Percentiles rank a stretch among this genome's conserved stretches.
Evolutionary conservation across 345 rosid genomes (phyloP).

Genomic region (Melaleuca alternifolia): DNA sequence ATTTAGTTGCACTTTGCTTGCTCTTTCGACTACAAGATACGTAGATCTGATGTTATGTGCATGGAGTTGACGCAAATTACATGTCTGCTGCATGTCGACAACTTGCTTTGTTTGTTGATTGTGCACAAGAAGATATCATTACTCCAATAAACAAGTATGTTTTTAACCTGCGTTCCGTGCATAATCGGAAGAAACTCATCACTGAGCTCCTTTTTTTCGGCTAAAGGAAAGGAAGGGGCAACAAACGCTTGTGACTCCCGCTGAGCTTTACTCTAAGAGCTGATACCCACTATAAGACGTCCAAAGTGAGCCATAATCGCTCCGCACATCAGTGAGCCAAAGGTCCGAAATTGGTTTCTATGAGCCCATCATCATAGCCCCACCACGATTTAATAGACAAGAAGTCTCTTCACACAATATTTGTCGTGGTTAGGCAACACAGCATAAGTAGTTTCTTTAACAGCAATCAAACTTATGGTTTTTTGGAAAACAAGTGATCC

Average conservation of each 20-base stretch:
- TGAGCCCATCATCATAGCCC: not conserved
- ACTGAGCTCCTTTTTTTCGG: not conserved
- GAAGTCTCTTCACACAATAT: not conserved
- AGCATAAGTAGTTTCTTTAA: not conserved
- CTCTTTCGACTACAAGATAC: not conserved
- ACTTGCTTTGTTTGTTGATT: not conserved
- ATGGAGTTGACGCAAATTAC: too few species aligned
- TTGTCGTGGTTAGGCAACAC: fast-evolving
- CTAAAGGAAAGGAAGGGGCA: too few species aligned
- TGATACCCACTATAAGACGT: too few species aligned
- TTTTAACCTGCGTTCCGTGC: not conserved
- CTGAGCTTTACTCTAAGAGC: too few species aligned
- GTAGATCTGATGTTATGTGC: not conserved
- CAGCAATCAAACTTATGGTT: not conserved
- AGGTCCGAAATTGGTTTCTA: not conserved
- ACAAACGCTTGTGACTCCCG: too few species aligned
- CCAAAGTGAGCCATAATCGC: not conserved
- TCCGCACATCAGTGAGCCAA: not conserved
- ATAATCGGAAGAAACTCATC: not conserved
- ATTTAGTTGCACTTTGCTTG: not conserved
- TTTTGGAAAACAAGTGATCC: not conserved
- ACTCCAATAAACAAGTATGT: not conserved
- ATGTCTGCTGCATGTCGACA: too few species aligned
- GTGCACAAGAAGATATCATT: not conserved
- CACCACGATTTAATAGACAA: not conserved